Percentiles rank a stretch among this genome's conserved stretches.
Evolutionary conservation across 1,139 yeast species (phyloP).

Genomic region (Scheffersomyces illinoinensis): DNA sequence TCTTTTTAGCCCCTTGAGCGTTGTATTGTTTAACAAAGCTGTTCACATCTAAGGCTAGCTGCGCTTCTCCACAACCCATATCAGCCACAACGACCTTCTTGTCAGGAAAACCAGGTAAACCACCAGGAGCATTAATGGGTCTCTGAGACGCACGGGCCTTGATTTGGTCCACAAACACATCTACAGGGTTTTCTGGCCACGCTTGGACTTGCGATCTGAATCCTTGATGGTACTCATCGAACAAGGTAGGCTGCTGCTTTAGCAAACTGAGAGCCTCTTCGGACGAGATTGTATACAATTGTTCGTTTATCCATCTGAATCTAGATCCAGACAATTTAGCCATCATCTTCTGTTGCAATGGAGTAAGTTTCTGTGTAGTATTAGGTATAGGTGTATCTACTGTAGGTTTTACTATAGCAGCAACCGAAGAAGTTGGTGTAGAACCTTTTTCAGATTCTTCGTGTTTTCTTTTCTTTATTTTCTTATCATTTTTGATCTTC

Average conservation of each 20-base stretch:
- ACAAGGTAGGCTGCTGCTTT: slow-evolving; percentile 78
- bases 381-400: slow-evolving; percentile 19
- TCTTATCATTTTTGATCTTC: slow-evolving; percentile 5
- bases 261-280: slow-evolving; percentile 74
- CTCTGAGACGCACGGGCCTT: slow-evolving; percentile 56
- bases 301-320: slow-evolving; percentile 97
- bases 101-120: slow-evolving; percentile 67
- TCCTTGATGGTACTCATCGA: slow-evolving; percentile 94
- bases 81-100: slow-evolving; percentile 80
- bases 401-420: not conserved
- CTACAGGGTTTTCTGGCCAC: slow-evolving; percentile 99
- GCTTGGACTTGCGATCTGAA: slow-evolving; percentile 91
- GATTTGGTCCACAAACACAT: slow-evolving; percentile 76
- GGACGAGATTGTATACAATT: slow-evolving; percentile 81
- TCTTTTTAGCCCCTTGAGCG: slow-evolving; percentile 20
- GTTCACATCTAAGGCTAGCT: slow-evolving; percentile 66
- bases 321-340: slow-evolving; percentile 92
- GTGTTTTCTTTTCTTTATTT: slow-evolving; percentile 8
- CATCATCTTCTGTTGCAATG: slow-evolving; percentile 94
- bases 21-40: slow-evolving; percentile 46
- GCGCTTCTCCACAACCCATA: slow-evolving; percentile 99
- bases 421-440: not conserved
- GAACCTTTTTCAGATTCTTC: slow-evolving; percentile 5
- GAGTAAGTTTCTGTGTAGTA: slow-evolving; percentile 60
- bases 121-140: slow-evolving; percentile 92